phyloP scores from a whole-genome alignment of 805 yeast species.

The Starmerella bombi region DNA sequence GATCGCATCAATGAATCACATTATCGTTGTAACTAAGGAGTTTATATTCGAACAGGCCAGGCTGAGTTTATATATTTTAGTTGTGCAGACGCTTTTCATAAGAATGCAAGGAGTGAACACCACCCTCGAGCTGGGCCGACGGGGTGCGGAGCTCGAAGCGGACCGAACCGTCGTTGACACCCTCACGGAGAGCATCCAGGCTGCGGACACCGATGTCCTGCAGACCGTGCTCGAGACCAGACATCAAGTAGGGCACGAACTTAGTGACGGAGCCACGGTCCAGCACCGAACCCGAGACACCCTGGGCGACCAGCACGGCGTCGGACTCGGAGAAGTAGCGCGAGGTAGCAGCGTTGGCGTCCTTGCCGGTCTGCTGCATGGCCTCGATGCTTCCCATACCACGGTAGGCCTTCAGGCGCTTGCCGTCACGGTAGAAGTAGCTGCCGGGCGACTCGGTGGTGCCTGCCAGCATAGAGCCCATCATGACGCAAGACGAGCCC shows the following conservation, averaged over 20 bases:
- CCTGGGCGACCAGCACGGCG: conserved; percentile 94
- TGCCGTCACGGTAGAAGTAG: conserved; percentile 94
- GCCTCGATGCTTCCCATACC: conserved; percentile 99
- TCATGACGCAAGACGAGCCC: conserved; percentile 96
- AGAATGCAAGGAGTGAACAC: conserved; percentile 90
- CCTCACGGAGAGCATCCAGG: conserved; percentile 45
- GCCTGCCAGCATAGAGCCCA: conserved; percentile 99
- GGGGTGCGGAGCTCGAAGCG: conserved; percentile 98
- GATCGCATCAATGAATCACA: no score
- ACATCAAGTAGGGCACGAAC: conserved; percentile 84
- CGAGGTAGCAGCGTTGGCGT: conserved; percentile 94
- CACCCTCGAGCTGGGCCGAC: conserved; percentile 97
- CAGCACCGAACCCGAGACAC: conserved; percentile 92
- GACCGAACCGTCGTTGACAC: conserved; percentile 53
- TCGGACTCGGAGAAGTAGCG: conserved; percentile 96
- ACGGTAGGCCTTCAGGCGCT: conserved; percentile 92
- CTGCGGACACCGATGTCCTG: conserved; percentile 90
- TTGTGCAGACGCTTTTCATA: conserved; percentile 95
- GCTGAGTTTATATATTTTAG: conserved; percentile 28
- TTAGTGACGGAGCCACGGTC: conserved; percentile 93
- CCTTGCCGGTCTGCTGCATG: conserved; percentile 77
- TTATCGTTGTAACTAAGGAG: no score
- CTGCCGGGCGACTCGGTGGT: conserved; percentile 97
- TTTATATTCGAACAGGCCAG: no score
- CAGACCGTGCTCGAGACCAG: conserved; percentile 95